Evolutionary conservation across 768 basidiomycete species (phyloP).

Genomic region (Crucibulum laeve): DNA sequence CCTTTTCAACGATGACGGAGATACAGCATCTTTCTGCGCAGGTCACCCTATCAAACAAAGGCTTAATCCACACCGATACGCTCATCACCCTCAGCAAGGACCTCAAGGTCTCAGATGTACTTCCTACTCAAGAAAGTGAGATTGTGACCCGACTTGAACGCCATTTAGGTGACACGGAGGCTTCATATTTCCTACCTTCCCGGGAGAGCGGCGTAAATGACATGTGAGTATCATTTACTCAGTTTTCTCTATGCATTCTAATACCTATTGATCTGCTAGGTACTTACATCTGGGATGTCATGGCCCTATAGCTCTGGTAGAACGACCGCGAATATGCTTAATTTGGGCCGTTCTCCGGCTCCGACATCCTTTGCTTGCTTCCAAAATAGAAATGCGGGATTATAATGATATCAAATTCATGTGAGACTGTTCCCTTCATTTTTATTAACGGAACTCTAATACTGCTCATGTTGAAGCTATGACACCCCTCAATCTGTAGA

Average conservation of each 20-base stretch:
- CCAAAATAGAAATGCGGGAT: constrained; percentile 51
- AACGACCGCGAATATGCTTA: constrained; percentile 41
- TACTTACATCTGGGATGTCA: constrained; percentile 73
- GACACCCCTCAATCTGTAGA: constrained; percentile 33
- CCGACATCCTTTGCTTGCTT: constrained; percentile 70
- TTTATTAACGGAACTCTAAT: neutral
- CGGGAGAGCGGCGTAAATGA: constrained; percentile 83
- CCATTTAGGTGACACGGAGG: constrained; percentile 68
- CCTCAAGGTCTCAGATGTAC: no score
- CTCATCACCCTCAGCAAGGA: no score
- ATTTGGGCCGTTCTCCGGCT: constrained; percentile 72
- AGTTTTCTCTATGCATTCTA: neutral
- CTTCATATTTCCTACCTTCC: constrained; percentile 76
- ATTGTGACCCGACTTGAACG: constrained; percentile 34
- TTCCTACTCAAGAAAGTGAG: neutral
- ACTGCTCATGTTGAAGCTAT: constrained; percentile 33
- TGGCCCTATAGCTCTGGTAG: constrained; percentile 39
- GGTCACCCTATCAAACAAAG: no score
- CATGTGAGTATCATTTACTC: constrained; percentile 47
- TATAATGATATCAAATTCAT: constrained; percentile 66
- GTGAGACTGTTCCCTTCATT: constrained; percentile 32
- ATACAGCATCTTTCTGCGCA: no score
- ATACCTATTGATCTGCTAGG: constrained; percentile 39
- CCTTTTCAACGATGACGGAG: no score
- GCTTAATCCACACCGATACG: no score